Evolutionary conservation across 345 rosid genomes (phyloP).

Genomic region (Mallotus nudiflorus): DNA sequence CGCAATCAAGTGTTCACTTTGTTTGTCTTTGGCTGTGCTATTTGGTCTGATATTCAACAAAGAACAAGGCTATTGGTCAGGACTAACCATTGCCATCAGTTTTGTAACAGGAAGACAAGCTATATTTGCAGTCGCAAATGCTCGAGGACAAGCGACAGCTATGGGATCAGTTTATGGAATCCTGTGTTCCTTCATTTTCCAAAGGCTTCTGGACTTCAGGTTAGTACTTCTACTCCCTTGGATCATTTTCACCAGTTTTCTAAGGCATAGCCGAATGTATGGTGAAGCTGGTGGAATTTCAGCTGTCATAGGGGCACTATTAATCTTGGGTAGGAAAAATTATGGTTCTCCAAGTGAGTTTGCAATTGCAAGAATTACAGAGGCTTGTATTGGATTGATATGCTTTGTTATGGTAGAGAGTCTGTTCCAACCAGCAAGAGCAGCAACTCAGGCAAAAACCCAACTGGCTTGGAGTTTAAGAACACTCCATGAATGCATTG

Average conservation of each 20-base stretch:
- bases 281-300: constrained; percentile 90
- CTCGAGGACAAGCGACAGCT: constrained; percentile 92
- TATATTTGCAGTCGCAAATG: constrained; percentile 70
- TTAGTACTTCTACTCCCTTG: constrained; percentile 80
- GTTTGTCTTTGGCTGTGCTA: constrained; percentile 63
- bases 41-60: constrained; percentile 73
- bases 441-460: constrained; percentile 60
- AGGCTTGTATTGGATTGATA: constrained; percentile 77
- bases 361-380: constrained; percentile 79
- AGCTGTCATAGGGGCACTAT: constrained; percentile 72
- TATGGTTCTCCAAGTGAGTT: constrained; percentile 79
- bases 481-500: constrained; percentile 44
- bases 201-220: constrained; percentile 60
- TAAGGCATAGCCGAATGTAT: constrained; percentile 69
- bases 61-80: constrained; percentile 79
- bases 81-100: constrained; percentile 73
- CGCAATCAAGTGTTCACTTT: constrained; percentile 61
- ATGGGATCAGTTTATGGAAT: constrained; percentile 88
- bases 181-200: constrained; percentile 69
- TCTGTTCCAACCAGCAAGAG: constrained; percentile 63
- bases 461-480: constrained; percentile 49
- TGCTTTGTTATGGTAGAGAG: constrained; percentile 68
- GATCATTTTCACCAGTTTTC: constrained; percentile 70
- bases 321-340: constrained; percentile 73
- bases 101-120: constrained; percentile 66